phyloP scores from a whole-genome alignment of 148 eudicot species.

The Rhododendron griersonianum region DNA sequence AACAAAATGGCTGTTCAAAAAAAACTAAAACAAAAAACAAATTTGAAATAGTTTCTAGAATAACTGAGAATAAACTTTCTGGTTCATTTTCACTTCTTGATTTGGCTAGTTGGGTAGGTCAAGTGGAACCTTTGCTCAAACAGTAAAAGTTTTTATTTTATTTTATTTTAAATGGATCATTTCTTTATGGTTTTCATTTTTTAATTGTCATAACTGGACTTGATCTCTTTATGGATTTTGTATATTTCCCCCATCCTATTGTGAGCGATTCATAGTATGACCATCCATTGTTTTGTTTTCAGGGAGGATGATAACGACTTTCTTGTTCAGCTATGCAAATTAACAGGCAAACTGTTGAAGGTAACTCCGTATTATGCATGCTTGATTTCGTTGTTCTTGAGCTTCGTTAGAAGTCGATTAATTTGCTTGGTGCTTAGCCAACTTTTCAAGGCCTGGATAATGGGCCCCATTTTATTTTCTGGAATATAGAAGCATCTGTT shows the following conservation, averaged over 20 bases:
- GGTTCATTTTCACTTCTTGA: background rate
- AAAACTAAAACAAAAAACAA: background rate
- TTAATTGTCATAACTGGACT: background rate
- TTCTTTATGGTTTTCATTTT: background rate
- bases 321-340: conserved; percentile 71
- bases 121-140: background rate
- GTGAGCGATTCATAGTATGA: background rate
- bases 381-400: background rate
- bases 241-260: background rate
- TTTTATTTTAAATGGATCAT: background rate
- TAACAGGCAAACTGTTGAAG: conserved; percentile 73
- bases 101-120: background rate
- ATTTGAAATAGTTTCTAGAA: background rate
- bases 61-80: background rate
- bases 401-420: background rate
- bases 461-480: background rate
- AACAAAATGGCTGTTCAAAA: background rate
- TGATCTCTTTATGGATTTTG: background rate
- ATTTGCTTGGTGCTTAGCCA: background rate
- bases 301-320: conserved; percentile 88
- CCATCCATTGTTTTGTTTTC: background rate
- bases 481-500: background rate
- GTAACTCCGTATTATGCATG: conserved; percentile 24
- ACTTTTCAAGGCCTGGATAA: background rate
- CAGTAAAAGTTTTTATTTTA: background rate